Evolutionary conservation across 2,329 filamentous ascomycete species (phyloP), one percentile per base, ranked within the genome.

Genomic region (Neospermospora avenae): DNA sequence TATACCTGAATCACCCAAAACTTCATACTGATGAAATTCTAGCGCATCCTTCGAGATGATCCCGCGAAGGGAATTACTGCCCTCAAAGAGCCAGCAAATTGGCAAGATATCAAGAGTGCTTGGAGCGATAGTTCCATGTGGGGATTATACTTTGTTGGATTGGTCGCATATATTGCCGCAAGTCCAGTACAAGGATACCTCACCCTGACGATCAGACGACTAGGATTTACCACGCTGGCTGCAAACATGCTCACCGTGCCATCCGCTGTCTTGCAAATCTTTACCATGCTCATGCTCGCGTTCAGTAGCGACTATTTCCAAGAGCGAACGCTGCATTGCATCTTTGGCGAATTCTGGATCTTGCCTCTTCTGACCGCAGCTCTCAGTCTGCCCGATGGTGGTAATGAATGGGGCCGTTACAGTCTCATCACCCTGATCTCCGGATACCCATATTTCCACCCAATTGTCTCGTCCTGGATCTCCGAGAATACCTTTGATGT

Each of bases 231-330:
- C 61, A 84, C 81, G 2, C 86, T 89, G 70, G 74, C 83, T 24
- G 79, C 84, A 1, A 89, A 88, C 67, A 70, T 89, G 37, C 77
- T 89, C 7, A 80, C 81, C 2, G 87, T 89, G 16, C 81, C 83
- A 0, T 78, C 75, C 3, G 78, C 79, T 54, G 76, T 78, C 2
- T 66, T 82, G 10, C 79, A 80, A 59, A 80, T 83, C 46, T 70
- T 76, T 49, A 75, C 74, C 0, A 72, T 77, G 44, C 49, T 70
- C 11, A 55, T 49, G 7, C 51, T 70, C 7, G 75, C 74, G 3
- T 76, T 77, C 39, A 41, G 77, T 10, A 71, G 73, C 51, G 77
- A 80, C 71, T 75, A 75, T 73, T 68, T 81, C 70, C 67, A 80
- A 73, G 73, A 82, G 63, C 77, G 85, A 35, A 76, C 78, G 11